Conservation (phyloP, 2,329 filamentous ascomycete species). For the Cytospora leucostoma region DNA sequence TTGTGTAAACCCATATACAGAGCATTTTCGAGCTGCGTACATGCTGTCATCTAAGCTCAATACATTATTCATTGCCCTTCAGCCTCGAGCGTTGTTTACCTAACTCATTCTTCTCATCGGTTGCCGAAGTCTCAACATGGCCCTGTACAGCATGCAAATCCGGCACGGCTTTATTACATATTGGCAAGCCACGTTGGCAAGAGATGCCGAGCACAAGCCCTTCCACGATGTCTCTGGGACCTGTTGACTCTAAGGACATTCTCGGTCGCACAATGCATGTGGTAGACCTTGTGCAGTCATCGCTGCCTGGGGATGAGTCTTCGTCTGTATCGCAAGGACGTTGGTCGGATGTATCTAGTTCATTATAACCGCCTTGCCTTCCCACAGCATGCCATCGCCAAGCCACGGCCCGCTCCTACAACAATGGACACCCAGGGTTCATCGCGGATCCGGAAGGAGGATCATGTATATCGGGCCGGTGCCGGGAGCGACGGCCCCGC, state of each 20-base stretch:
- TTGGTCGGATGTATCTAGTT: neutral
- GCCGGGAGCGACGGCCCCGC: neutral
- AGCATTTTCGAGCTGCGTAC: slow-evolving; percentile 52
- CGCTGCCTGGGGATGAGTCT: slow-evolving; percentile 41
- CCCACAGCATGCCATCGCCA: neutral
- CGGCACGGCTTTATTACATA: too few species aligned
- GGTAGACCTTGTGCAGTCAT: slow-evolving; percentile 43
- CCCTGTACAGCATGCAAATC: too few species aligned
- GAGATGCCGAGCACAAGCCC: too few species aligned
- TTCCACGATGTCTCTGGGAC: too few species aligned
- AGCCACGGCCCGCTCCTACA: neutral
- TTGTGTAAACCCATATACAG: slow-evolving; percentile 67
- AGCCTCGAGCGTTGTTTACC: too few species aligned
- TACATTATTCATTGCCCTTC: slow-evolving; percentile 55
- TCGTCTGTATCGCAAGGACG: neutral
- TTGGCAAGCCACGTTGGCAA: too few species aligned
- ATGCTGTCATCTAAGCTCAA: slow-evolving; percentile 57
- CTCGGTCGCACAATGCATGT: slow-evolving; percentile 49
- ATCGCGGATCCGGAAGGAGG: neutral
- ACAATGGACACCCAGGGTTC: neutral
- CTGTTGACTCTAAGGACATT: slow-evolving; percentile 45
- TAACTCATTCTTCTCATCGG: too few species aligned
- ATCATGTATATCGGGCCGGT: neutral
- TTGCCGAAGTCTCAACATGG: too few species aligned
- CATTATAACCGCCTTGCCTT: neutral